A percentile compares a stretch with the other conserved stretches of the same genome.
phyloP scores from a whole-genome alignment of 805 yeast species.

The Ogataea pini region DNA sequence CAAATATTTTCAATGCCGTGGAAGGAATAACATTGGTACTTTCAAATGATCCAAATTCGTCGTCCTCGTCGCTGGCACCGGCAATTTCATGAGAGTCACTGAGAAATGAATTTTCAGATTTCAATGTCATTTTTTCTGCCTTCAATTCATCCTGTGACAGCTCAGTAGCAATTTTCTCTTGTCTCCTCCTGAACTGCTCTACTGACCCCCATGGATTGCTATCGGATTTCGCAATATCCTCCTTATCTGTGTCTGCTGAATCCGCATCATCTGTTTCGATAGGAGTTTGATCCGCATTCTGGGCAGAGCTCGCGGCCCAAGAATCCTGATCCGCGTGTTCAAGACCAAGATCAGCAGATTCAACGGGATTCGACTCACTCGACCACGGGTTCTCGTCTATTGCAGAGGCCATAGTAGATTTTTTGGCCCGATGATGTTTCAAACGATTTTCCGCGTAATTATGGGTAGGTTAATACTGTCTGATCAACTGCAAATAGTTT shows the following conservation, averaged over 20 bases:
- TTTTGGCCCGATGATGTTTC: not conserved
- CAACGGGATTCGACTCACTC: not conserved
- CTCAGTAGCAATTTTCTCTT: not conserved
- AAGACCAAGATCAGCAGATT: too few species aligned
- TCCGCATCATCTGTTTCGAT: not conserved
- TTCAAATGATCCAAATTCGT: constrained; percentile 33
- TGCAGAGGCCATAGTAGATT: not conserved
- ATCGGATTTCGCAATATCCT: not conserved
- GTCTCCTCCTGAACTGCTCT: not conserved
- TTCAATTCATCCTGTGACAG: too few species aligned
- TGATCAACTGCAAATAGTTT: too few species aligned
- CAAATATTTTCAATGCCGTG: not conserved
- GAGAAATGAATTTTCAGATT: too few species aligned
- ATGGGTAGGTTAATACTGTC: too few species aligned
- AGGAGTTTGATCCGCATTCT: too few species aligned
- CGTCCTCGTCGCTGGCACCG: constrained; percentile 12
- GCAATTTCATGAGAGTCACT: too few species aligned
- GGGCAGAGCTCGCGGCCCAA: too few species aligned
- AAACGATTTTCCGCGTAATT: not conserved
- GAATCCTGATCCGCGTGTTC: too few species aligned
- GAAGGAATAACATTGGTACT: constrained; percentile 7
- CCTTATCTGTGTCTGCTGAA: not conserved
- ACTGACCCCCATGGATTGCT: constrained; percentile 4
- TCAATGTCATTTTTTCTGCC: too few species aligned
- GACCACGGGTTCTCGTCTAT: constrained; percentile 19